Evolutionary conservation across 768 basidiomycete species (phyloP).

Genomic region (Tricholoma saponaceum): DNA sequence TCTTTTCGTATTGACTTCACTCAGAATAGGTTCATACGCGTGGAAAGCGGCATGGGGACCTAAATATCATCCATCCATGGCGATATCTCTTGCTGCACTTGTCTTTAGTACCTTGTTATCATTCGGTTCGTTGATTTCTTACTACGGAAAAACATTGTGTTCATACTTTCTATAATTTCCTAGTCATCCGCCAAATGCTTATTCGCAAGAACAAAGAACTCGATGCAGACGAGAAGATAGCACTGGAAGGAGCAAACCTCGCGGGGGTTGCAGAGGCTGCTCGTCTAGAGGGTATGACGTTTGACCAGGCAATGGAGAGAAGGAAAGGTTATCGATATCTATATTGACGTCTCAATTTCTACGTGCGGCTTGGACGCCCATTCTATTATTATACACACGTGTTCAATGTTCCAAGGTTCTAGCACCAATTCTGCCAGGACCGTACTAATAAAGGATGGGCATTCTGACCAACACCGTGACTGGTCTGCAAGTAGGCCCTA

Average conservation of each 20-base stretch:
- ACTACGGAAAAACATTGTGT: too few species aligned
- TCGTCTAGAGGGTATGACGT: conserved; percentile 51
- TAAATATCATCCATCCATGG: conserved; percentile 59
- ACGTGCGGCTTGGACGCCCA: too few species aligned
- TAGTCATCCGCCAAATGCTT: conserved; percentile 43
- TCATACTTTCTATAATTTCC: background rate
- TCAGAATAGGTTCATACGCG: conserved; percentile 57
- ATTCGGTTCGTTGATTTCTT: conserved; percentile 18
- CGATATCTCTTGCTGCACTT: conserved; percentile 37
- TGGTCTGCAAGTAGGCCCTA: too few species aligned
- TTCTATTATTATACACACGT: too few species aligned
- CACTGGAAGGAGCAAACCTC: conserved; percentile 40
- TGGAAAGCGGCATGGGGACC: conserved; percentile 65
- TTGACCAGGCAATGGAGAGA: conserved; percentile 54
- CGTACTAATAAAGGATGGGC: too few species aligned
- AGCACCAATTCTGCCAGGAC: too few species aligned
- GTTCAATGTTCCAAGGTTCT: too few species aligned
- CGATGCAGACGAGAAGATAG: conserved; percentile 42
- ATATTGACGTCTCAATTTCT: conserved; percentile 26
- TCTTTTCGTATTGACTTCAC: too few species aligned
- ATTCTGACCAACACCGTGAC: too few species aligned
- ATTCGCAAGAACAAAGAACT: conserved; percentile 46
- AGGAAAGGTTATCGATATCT: conserved; percentile 58
- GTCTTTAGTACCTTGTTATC: conserved; percentile 31
- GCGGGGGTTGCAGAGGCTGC: conserved; percentile 56